Base-by-base conservation (phyloP, 805 yeast genomes). In the Candida taoyuanica region DNA sequence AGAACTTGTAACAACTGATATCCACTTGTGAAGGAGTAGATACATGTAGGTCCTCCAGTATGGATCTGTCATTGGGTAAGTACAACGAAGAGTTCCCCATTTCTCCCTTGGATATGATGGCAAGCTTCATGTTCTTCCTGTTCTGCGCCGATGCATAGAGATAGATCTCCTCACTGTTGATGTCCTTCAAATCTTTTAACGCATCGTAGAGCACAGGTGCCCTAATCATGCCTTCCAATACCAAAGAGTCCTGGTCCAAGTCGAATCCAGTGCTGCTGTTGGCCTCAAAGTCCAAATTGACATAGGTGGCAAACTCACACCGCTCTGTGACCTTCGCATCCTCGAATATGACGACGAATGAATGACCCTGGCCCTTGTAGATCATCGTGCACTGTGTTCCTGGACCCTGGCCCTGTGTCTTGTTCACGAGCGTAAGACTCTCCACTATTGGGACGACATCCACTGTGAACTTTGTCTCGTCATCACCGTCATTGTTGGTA, bases 51-150 rank as follows among this genome's bases (percentile, higher is more conserved):
- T 78, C 77, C 44, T 83, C 91, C 23, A 87, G 56, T 11, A 78
- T 73, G 3, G 76, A 64, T 48, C 71, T 69, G 33, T 74, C 83
- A 43, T 70, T 72, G 0, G 95, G 95, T 33, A 81, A 69, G 8
- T 72, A 68, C 16, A 85, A 64, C 51, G 81, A 79, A 28, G 85
- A 78, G 36, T 70, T 66, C 0, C 95, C 95, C 32, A 85, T 68
- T n/a, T 79, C 83, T 9, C 91, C 85, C 28, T 69, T 71, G 0
- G 93, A 81, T 5, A 83, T 72, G 37, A 87, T 52, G 4, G 69
- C 68, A 3, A 62, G 52, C 21, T 53, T 55, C 20, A 57, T 57
- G 14, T 43, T 42, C 15, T 37, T 47, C 17, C 50, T 40, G 17
- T 44, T 52, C 7, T 46, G 48, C 6, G 62, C 55, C 12, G 65